These are phyloP conservation scores for Coprinellus aureogranulatus DNA, from an alignment of 768 basidiomycete species.

Conservation along the genomic window DNA sequence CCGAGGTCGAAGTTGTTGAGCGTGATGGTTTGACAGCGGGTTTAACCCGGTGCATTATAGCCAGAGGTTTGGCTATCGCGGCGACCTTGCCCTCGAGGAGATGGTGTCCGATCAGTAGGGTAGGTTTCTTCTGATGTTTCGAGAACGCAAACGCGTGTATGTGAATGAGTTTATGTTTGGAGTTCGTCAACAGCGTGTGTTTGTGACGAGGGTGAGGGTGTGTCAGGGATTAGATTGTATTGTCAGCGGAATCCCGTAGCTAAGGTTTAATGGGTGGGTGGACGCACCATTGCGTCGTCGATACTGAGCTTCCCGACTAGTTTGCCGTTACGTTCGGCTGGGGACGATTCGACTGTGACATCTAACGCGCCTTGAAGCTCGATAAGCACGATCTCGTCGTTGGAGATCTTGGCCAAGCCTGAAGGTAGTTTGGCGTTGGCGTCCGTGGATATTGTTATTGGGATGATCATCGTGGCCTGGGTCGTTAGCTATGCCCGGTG, in stretches of 20 bases:
- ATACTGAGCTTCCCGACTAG: conserved; percentile 76
- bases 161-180: neutral
- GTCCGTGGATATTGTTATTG: conserved; percentile 42
- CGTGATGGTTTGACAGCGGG: conserved; percentile 18
- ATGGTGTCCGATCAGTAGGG: conserved; percentile 82
- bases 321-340: conserved; percentile 58
- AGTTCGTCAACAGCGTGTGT: neutral
- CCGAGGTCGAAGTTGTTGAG: neutral
- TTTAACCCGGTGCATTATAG: conserved; percentile 56
- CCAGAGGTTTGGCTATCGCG: conserved; percentile 75
- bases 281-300: conserved; percentile 56
- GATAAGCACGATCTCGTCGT: conserved; percentile 77
- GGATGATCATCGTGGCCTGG: conserved; percentile 58
- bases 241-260: no score
- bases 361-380: conserved; percentile 86
- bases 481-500: neutral
- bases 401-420: conserved; percentile 66
- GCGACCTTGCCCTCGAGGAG: conserved; percentile 85
- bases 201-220: neutral
- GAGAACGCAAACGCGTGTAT: no score
- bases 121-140: conserved; percentile 63
- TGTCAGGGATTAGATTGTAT: neutral
- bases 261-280: neutral
- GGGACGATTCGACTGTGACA: conserved; percentile 49
- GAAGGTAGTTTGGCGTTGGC: conserved; percentile 51